Conservation (phyloP, 768 basidiomycete genomes). For the Phaeotremella skinneri region DNA sequence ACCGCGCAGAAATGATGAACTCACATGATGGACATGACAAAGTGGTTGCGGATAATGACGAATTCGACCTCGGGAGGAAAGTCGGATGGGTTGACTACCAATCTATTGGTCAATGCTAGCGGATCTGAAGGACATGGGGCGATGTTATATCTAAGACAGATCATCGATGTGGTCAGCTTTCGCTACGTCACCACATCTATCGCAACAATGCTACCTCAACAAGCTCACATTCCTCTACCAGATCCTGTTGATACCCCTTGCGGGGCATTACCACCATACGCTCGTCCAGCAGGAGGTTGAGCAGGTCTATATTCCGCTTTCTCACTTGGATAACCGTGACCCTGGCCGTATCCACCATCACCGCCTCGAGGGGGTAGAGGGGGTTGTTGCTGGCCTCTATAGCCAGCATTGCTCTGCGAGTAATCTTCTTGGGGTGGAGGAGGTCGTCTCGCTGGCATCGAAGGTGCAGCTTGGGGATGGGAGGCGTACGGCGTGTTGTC, state of each 20-base stretch:
- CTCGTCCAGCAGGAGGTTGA: conserved; percentile 12
- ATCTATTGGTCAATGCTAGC: conserved; percentile 74
- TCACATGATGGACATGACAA: conserved; percentile 71
- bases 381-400: conserved; percentile 8
- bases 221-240: conserved; percentile 33
- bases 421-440: conserved; percentile 21
- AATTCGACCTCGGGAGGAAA: conserved; percentile 67
- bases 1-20: conserved; percentile 27
- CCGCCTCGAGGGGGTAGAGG: conserved; percentile 16
- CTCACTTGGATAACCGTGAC: conserved; percentile 29
- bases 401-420: conserved; percentile 4
- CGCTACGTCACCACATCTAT: conserved; percentile 7
- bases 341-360: conserved; percentile 10
- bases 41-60: conserved; percentile 70
- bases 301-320: conserved; percentile 32
- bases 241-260: conserved; percentile 15
- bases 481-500: conserved; percentile 33
- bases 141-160: conserved; percentile 52
- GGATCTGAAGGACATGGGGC: conserved; percentile 63
- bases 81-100: conserved; percentile 75
- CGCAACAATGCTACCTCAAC: background rate
- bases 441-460: conserved; percentile 17
- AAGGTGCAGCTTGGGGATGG: conserved; percentile 18
- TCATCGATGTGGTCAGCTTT: background rate
- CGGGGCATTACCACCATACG: conserved; percentile 12